phyloP scores from a whole-genome alignment of 306 rosid species.

The cucumber (Cucumis sativus) region DNA sequence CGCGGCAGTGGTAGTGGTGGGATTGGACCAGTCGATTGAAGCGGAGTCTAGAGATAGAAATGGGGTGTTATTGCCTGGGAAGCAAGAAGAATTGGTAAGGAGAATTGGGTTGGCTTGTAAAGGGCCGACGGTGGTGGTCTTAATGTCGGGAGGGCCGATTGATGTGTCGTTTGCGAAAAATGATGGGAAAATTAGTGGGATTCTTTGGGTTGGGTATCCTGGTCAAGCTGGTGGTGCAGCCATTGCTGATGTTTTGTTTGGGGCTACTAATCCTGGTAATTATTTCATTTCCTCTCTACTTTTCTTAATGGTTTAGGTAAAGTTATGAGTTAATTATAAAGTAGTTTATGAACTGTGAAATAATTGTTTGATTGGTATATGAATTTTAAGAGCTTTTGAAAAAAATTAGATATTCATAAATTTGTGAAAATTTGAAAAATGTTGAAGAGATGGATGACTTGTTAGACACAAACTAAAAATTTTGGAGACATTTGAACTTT shows the following conservation, averaged over 20 bases:
- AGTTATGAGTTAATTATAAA: too few species aligned
- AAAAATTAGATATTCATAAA: too few species aligned
- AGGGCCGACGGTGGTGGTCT: slow-evolving; percentile 68
- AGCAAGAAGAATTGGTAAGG: slow-evolving; percentile 52
- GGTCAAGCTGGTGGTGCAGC: slow-evolving; percentile 93
- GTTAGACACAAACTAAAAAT: too few species aligned
- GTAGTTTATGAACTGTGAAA: too few species aligned
- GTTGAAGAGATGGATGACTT: too few species aligned
- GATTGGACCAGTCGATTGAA: slow-evolving; percentile 77
- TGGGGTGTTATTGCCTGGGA: slow-evolving; percentile 53
- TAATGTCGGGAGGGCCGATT: slow-evolving; percentile 83
- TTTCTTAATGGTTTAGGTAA: too few species aligned
- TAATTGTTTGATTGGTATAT: too few species aligned
- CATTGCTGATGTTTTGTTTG: slow-evolving; percentile 68
- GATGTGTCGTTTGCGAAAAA: slow-evolving; percentile 62
- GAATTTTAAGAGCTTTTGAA: too few species aligned
- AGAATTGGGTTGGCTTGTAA: slow-evolving; percentile 43
- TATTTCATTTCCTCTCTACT: not conserved
- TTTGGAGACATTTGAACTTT: too few species aligned
- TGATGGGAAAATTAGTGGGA: slow-evolving; percentile 48
- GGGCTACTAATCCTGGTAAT: slow-evolving; percentile 58
- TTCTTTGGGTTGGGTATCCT: slow-evolving; percentile 85
- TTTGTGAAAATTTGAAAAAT: too few species aligned
- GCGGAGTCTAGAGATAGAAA: slow-evolving; percentile 56
- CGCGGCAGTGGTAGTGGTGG: slow-evolving; percentile 68